phyloP scores from a whole-genome alignment of 495 filamentous ascomycete species.

The Annulohypoxylon stygium region DNA sequence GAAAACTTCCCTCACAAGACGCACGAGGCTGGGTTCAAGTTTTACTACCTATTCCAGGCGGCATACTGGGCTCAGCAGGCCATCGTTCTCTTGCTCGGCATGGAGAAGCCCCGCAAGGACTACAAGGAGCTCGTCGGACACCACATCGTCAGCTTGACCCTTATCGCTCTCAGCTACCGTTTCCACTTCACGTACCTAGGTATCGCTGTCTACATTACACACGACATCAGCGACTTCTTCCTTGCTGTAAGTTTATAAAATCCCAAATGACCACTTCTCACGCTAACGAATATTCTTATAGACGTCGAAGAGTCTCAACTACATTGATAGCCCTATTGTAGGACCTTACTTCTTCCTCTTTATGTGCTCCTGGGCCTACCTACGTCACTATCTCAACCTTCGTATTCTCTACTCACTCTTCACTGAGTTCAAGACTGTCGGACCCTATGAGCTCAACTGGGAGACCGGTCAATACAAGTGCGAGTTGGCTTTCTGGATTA shows the following conservation, averaged over 20 bases:
- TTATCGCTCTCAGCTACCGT: conserved; percentile 91
- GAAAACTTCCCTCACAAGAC: conserved; percentile 89
- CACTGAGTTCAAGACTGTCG: conserved; percentile 89
- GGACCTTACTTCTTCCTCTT: conserved; percentile 88
- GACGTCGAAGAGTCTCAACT: conserved; percentile 96
- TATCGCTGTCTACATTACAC: conserved; percentile 95
- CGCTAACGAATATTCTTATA: conserved; percentile 50
- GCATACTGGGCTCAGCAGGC: conserved; percentile 97
- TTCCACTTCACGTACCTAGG: conserved; percentile 99
- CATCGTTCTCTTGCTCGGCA: conserved; percentile 85
- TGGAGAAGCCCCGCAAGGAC: conserved; percentile 97
- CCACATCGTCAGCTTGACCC: conserved; percentile 90
- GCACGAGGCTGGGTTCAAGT: conserved; percentile 90
- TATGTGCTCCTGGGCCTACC: conserved; percentile 88
- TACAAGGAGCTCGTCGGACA: conserved; percentile 95
- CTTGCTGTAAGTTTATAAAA: conserved; percentile 76
- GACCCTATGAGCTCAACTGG: conserved; percentile 90
- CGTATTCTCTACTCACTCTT: conserved; percentile 86
- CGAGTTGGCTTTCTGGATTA: conserved; percentile 79
- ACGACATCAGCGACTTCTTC: conserved; percentile 97
- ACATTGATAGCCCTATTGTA: conserved; percentile 82
- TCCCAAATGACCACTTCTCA: neutral
- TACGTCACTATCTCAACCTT: conserved; percentile 92
- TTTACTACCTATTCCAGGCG: conserved; percentile 95
- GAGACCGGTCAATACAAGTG: conserved; percentile 87